These are phyloP conservation scores for Angomonas ambiguus DNA, from an alignment of 208 protist genomes.

Conservation along the genomic window DNA sequence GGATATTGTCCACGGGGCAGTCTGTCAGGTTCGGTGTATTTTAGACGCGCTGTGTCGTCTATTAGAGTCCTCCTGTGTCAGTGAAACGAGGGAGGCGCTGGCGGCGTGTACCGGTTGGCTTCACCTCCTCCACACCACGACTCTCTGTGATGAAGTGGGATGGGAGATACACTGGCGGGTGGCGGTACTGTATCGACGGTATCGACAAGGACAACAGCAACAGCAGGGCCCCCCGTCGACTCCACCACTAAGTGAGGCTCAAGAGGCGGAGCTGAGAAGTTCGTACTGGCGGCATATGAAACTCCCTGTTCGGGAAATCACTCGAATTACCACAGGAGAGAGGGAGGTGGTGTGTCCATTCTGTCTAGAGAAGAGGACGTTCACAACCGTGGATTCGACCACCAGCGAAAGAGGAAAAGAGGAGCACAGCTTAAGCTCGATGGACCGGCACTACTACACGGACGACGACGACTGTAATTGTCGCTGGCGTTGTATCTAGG, in stretches of 20 bases:
- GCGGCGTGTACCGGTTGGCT: slow-evolving; percentile 44
- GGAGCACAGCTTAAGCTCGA: no score
- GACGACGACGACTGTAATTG: no score
- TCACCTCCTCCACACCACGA: slow-evolving; percentile 61
- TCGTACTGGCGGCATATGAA: slow-evolving; percentile 66
- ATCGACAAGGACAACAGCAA: no score
- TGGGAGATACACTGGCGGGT: slow-evolving; percentile 51
- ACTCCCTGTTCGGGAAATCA: slow-evolving; percentile 41
- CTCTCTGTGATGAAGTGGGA: slow-evolving; percentile 67
- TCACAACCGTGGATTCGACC: no score
- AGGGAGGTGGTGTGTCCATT: slow-evolving; percentile 6
- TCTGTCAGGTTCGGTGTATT: slow-evolving; percentile 19
- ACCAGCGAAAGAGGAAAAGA: no score
- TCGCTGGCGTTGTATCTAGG: no score
- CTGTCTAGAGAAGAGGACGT: background rate
- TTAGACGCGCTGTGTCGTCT: slow-evolving; percentile 22
- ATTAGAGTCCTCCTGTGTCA: background rate
- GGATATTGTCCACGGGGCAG: slow-evolving; percentile 34
- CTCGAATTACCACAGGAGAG: slow-evolving; percentile 8
- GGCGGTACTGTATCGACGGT: slow-evolving; percentile 26
- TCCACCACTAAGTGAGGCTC: slow-evolving; percentile 17
- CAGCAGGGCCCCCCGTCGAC: slow-evolving; percentile 28
- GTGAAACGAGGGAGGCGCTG: slow-evolving; percentile 16
- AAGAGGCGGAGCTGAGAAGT: slow-evolving; percentile 59
- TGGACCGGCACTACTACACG: no score